Evolutionary conservation across 2,329 filamentous ascomycete species (phyloP), one percentile per base, ranked within the genome.

Genomic region (Aureobasidium sp.): DNA sequence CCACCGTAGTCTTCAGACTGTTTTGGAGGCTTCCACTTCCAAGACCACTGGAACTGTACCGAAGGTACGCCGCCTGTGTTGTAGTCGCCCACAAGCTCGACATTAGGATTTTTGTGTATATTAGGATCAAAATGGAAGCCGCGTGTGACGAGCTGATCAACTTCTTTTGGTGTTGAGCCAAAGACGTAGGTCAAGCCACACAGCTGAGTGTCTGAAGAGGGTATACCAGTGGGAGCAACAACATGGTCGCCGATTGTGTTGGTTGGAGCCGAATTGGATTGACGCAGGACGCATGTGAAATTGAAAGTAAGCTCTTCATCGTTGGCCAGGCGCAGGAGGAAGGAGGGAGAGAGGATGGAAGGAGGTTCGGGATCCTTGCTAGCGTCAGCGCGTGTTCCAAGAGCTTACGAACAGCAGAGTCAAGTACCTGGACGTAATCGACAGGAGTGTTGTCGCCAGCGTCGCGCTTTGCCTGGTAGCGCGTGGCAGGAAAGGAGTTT

Each of bases 41-140:
- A 99, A 8, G 88, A 87, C 91, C 93, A 99, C 66, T 93, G 88
- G 71, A 97, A 97, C 37, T 91, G 86, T 34, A 96, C 87, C 1
- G 90, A 93, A 7, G 88, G 79, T 69, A 81, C 90, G n/a, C 93
- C 92, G 36, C 82, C 85, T 0, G 94, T 99, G 3, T 84, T 82
- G 71, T 89, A 97, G 73, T 96, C 91, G 3, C 94, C 94, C n/a
- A 99, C 87, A 48, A 97, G 81, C 70, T 95, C 89, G 42, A 99
- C 94, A 71, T 97, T 97, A 60, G 91, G 83, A 71, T 97, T 97
- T 73, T 96, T 97, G 78, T 99, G 94, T 61, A 99, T 79, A 71
- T 99, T 99, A 0, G 94, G 94, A 71, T 99, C 91, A 66, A 93
- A 91, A 68, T 97, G 91, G 69, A 99, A 97, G 74, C 99, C 94